Evolutionary conservation across 495 filamentous ascomycete species (phyloP).

Genomic region (Trichocladium antarcticum): DNA sequence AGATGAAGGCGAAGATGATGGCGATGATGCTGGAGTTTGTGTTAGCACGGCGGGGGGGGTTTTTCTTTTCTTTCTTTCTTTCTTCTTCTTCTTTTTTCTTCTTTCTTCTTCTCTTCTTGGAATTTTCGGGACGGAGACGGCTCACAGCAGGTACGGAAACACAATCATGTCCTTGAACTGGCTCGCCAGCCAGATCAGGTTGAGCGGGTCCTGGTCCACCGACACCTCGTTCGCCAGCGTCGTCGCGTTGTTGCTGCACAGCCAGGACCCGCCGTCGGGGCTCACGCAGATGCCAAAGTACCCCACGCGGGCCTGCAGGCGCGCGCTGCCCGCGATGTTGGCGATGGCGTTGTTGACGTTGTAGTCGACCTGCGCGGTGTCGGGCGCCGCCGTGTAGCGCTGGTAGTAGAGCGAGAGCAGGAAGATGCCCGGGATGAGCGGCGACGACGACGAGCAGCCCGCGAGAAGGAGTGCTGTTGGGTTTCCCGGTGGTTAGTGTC

Average conservation of each 20-base stretch:
- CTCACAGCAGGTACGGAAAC: conserved; percentile 65
- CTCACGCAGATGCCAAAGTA: conserved; percentile 67
- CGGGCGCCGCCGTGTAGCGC: conserved; percentile 51
- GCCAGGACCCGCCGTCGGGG: conserved; percentile 56
- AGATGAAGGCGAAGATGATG: conserved; percentile 69
- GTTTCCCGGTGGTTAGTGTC: background rate
- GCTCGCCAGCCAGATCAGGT: conserved; percentile 67
- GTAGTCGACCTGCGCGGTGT: conserved; percentile 72
- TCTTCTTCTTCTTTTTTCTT: background rate
- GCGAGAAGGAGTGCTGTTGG: conserved; percentile 60
- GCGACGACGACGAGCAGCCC: conserved; percentile 67
- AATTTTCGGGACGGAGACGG: background rate
- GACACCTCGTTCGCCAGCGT: conserved; percentile 56
- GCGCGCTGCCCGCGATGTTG: conserved; percentile 58
- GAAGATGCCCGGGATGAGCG: conserved; percentile 68
- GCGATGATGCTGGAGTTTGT: conserved; percentile 52
- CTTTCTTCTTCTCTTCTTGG: too few species aligned
- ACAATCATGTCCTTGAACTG: conserved; percentile 76
- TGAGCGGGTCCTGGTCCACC: conserved; percentile 65
- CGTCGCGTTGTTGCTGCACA: conserved; percentile 70
- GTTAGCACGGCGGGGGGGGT: background rate
- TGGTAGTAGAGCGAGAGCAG: conserved; percentile 67
- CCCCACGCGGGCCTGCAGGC: conserved; percentile 58
- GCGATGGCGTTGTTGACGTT: conserved; percentile 63
- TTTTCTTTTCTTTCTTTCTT: background rate